Evolutionary conservation across 202 grass and related monocot genomes (phyloP), one percentile per base, ranked within the genome.

Genomic region (Dendrocalamus latiflorus): DNA sequence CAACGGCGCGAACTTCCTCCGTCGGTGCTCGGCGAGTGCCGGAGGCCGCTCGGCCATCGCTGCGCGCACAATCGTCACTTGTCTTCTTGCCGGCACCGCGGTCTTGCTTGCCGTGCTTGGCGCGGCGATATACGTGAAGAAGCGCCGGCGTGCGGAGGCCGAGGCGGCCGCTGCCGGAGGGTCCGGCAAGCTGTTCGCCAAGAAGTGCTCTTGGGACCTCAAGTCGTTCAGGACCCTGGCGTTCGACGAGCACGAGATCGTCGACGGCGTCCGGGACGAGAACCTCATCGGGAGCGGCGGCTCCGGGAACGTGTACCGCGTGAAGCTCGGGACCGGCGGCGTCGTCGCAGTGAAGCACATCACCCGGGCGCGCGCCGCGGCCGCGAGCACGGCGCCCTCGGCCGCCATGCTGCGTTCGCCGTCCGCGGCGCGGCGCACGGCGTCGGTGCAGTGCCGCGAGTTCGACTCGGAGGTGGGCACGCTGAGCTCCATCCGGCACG

Each of bases 401-500:
- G 53, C 79, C 0, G 58, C 77, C 18, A 88, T 88, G 85, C 82
- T 88, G 61, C 70, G 77, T 0, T 79, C 80, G 22, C 34, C 74
- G 44, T 60, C 80, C 11, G 43, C 69, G 25, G 16, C 72, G 51
- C 65, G 79, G 25, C 79, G 83, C 10, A 61, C 76, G n/a, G 42
- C 84, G 20, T 85, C 88, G 72, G 56, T 38, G 44, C 81, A 86
- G 83, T 86, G 89, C 69, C 89, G 88, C 9, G 94, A 97, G 74
- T 97, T 97, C 88, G 94, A 92, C 49, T 78, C 94, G 15, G 94
- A 97, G 91, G 94, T 94, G 58, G 86, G 88, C 8, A 97, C 94
- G 26, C 84, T 94, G 38, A 97, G 94, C 81, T 81, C 85, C 1
- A 92, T 97, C 57, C 87, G 91, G 3, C 94, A 97, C 65, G 86